A percentile compares a stretch with the other conserved stretches of the same genome.
Conservation (phyloP, 352 stramenopile species). For the Phytophthora kernoviae region DNA sequence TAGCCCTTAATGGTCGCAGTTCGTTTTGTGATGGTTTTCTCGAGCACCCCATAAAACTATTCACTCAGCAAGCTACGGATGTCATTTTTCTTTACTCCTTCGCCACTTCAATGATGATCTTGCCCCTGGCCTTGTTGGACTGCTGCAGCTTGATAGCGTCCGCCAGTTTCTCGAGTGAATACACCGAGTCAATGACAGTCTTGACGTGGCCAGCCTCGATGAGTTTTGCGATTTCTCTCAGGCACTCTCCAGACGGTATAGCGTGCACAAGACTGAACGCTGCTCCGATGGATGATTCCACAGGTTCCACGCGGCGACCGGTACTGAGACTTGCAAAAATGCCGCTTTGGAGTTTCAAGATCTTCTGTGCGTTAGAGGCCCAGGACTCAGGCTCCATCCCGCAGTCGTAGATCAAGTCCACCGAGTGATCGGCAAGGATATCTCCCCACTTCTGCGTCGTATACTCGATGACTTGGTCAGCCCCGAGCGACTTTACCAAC, state of each 20-base stretch:
- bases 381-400: slow-evolving; percentile 22
- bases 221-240: slow-evolving; percentile 10
- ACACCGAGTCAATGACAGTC: slow-evolving; percentile 38
- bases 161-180: slow-evolving; percentile 45
- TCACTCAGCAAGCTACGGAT: too few species aligned
- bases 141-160: slow-evolving; percentile 47
- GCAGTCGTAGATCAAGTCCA: slow-evolving; percentile 39
- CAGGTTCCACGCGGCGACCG: background rate
- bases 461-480: slow-evolving; percentile 37
- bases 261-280: background rate
- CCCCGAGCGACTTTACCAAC: slow-evolving; percentile 18
- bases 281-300: background rate
- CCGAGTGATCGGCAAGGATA: slow-evolving; percentile 22
- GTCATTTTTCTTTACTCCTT: slow-evolving; percentile 11
- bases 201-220: slow-evolving; percentile 42
- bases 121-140: slow-evolving; percentile 45
- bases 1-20: too few species aligned
- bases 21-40: too few species aligned
- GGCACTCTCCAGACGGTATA: background rate
- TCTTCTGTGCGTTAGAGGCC: slow-evolving; percentile 15
- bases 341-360: slow-evolving; percentile 17
- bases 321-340: background rate
- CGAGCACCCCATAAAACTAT: too few species aligned
- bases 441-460: slow-evolving; percentile 27
- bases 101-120: slow-evolving; percentile 54